Conservation (phyloP, 768 basidiomycete genomes). For the Mycena kentingensis region DNA sequence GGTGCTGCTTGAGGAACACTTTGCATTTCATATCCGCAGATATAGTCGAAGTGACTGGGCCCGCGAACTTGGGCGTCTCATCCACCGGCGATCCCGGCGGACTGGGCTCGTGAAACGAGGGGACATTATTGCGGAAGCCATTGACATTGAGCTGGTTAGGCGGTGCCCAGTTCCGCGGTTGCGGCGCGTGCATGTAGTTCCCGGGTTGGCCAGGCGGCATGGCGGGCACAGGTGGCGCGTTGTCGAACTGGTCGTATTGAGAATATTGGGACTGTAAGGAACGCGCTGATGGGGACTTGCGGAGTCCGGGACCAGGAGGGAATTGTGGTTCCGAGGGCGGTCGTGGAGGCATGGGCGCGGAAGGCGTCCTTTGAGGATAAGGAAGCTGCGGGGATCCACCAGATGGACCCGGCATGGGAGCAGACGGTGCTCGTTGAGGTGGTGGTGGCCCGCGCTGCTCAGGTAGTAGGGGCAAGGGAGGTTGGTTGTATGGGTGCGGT, state of each 20-base stretch:
- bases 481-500: constrained; percentile 11
- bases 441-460: constrained; percentile 18
- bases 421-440: constrained; percentile 23
- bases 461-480: constrained; percentile 10
- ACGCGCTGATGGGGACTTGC: constrained; percentile 59
- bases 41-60: constrained; percentile 75
- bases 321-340: constrained; percentile 52
- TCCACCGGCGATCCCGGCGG: constrained; percentile 83
- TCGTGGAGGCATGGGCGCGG: constrained; percentile 36
- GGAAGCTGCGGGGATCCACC: constrained; percentile 16
- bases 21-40: constrained; percentile 97
- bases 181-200: constrained; percentile 46
- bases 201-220: constrained; percentile 41
- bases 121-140: constrained; percentile 49
- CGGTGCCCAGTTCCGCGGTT: constrained; percentile 59
- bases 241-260: constrained; percentile 40
- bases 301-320: constrained; percentile 32
- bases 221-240: constrained; percentile 45
- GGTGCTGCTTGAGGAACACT: constrained; percentile 92
- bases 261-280: constrained; percentile 58
- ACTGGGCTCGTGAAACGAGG: constrained; percentile 67
- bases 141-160: constrained; percentile 58
- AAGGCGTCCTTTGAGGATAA: constrained; percentile 26
- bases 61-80: constrained; percentile 52
- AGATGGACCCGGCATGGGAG: constrained; percentile 12